Base-by-base conservation (phyloP, 352 stramenopile species). In the Phytophthora tubulina region DNA sequence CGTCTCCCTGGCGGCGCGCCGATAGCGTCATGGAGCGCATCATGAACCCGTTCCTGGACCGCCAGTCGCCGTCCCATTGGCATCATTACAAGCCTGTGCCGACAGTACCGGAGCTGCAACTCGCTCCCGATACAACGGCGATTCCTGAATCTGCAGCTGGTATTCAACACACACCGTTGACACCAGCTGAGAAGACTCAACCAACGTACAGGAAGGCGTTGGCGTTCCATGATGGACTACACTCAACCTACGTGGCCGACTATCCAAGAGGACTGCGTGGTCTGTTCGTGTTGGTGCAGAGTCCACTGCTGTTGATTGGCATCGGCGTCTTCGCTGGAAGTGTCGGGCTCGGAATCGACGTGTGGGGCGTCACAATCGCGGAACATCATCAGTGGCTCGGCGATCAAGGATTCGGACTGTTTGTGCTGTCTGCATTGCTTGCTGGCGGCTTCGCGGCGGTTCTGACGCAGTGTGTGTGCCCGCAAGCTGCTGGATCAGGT, bases 191-290 rank as follows among this genome's bases (percentile, higher is more conserved):
- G 35, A 71, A 74, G 21, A 21, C 57, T 9, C 46, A 51, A 30
- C 56, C 53, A n/a, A 63, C 52, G 36, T 86, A 87, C 67, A 75
- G 72, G 48, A 92, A 92, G 63, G 74, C 80, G 11, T 61, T 81
- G 30, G 83, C 78, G 10, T 95, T 93, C 50, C 76, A 95, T 57
- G 78, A 82, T 45, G 81, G 87, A 57, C 85, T 91, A 58, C 88
- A 95, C 68, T 93, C 88, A 51, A 80, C 89, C n/a, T 95, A 95
- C 70, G 80, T 95, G 42, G 76, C 85, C 0, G 71, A 81, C 62
- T 86, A 91, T 60, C 84, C 85, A 2, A 76, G 56, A 67, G 86
- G 87, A 32, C 39, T 89, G 39, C 75, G 71, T 5, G 86, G 84
- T 0, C 56, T 95, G 8, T 84, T 95, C 33, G 80, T 95, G 35